A percentile compares a stretch with the other conserved stretches of the same genome.
Evolutionary conservation across 2,329 filamentous ascomycete species (phyloP).

Genomic region (Botryotinia convoluta): DNA sequence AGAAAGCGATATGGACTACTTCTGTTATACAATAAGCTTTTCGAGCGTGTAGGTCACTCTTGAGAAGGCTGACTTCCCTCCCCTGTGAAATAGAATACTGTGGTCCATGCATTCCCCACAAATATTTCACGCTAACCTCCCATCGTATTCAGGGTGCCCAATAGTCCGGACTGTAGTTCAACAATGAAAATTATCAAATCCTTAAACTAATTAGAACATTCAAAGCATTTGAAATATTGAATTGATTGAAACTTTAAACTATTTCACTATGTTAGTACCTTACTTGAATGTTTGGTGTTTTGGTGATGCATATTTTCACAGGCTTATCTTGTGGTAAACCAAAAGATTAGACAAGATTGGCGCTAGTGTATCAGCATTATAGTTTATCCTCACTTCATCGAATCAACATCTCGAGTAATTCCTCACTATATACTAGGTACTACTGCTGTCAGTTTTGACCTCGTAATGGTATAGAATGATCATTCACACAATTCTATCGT

Average conservation of each 20-base stretch:
- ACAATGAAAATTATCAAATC: no score
- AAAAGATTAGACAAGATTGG: background rate
- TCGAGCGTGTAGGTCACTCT: background rate
- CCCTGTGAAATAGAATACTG: background rate
- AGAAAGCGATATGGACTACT: background rate
- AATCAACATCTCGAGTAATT: background rate
- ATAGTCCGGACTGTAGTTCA: no score
- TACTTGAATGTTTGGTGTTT: background rate
- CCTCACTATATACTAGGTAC: fast-evolving
- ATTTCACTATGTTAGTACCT: no score
- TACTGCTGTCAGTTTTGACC: background rate
- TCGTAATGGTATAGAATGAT: background rate
- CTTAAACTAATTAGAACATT: no score
- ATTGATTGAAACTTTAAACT: no score
- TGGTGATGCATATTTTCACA: background rate
- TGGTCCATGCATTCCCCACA: background rate
- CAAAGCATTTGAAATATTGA: no score
- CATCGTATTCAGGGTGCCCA: background rate
- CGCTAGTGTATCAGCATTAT: background rate
- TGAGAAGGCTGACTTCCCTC: background rate
- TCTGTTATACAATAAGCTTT: background rate
- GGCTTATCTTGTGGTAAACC: no score
- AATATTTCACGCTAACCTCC: background rate
- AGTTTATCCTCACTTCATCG: background rate
- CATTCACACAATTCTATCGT: background rate